These are phyloP conservation scores for Monilinia vaccinii-corymbosi DNA, from an alignment of 2,329 filamentous ascomycete species.

Conservation along the genomic window DNA sequence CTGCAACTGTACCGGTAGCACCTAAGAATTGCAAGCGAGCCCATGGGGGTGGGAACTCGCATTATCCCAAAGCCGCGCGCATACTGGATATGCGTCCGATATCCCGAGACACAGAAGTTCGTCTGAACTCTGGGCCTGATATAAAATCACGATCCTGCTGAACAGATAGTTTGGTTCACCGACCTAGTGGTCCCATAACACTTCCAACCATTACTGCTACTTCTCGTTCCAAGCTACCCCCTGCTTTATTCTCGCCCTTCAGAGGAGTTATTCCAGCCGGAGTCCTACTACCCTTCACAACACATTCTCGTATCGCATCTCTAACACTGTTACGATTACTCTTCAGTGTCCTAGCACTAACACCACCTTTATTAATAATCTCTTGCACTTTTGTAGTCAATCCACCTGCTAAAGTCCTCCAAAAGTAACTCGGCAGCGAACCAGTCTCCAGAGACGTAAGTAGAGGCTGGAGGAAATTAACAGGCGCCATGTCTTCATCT, in stretches of 20 bases:
- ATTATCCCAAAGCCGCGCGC: not conserved
- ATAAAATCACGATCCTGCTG: not conserved
- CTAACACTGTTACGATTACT: slow-evolving; percentile 66
- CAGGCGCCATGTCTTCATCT: slow-evolving; percentile 15
- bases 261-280: slow-evolving; percentile 46
- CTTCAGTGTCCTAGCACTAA: slow-evolving; percentile 70
- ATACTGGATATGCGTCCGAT: not conserved
- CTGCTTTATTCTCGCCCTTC: slow-evolving; percentile 46
- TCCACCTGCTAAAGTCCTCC: slow-evolving; percentile 75
- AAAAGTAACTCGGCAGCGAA: slow-evolving; percentile 84
- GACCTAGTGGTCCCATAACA: slow-evolving; percentile 42
- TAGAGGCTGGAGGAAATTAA: slow-evolving; percentile 60
- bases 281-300: slow-evolving; percentile 64
- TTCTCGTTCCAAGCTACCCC: slow-evolving; percentile 72
- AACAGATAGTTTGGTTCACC: slow-evolving; percentile 15
- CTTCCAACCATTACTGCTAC: slow-evolving; percentile 90
- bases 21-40: not conserved
- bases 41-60: not conserved
- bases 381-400: slow-evolving; percentile 74
- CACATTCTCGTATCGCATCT: slow-evolving; percentile 74
- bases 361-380: slow-evolving; percentile 72
- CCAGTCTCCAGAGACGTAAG: slow-evolving; percentile 76
- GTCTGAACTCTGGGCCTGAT: not conserved
- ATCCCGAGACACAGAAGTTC: not conserved
- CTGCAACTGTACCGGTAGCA: not conserved